These are phyloP conservation scores for Entamoeba dispar DNA, from an alignment of 208 protist genomes.

Conservation along the genomic window DNA sequence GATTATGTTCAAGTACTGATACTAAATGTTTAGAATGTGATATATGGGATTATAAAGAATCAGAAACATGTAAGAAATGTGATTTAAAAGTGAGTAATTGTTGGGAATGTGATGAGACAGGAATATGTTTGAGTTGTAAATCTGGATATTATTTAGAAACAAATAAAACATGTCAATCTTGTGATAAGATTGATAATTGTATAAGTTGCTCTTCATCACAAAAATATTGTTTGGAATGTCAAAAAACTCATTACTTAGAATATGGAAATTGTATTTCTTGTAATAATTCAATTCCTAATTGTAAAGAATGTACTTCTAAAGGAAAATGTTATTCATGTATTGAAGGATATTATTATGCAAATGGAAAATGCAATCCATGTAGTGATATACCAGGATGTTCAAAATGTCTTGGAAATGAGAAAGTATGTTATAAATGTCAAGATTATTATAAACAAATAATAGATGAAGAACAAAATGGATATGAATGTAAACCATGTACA, in stretches of 20 bases:
- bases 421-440: too few relatives aligned
- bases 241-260: not conserved
- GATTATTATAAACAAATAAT: too few relatives aligned
- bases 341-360: not conserved
- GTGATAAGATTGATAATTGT: not conserved
- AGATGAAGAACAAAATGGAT: too few relatives aligned
- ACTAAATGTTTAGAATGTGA: not conserved
- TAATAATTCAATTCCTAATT: not conserved
- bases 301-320: not conserved
- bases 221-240: too few relatives aligned
- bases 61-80: not conserved
- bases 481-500: too few relatives aligned
- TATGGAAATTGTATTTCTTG: not conserved
- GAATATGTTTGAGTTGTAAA: not conserved
- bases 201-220: too few relatives aligned
- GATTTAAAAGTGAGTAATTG: not conserved
- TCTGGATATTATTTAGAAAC: not conserved
- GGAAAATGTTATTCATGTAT: not conserved
- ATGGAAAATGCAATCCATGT: not conserved
- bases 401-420: not conserved
- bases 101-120: not conserved
- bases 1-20: not conserved
- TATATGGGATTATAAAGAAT: not conserved
- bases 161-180: not conserved
- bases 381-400: not conserved